phyloP scores from a whole-genome alignment of 371 early-diverging fungal genomes.

The Quaeritorhiza haematococci region DNA sequence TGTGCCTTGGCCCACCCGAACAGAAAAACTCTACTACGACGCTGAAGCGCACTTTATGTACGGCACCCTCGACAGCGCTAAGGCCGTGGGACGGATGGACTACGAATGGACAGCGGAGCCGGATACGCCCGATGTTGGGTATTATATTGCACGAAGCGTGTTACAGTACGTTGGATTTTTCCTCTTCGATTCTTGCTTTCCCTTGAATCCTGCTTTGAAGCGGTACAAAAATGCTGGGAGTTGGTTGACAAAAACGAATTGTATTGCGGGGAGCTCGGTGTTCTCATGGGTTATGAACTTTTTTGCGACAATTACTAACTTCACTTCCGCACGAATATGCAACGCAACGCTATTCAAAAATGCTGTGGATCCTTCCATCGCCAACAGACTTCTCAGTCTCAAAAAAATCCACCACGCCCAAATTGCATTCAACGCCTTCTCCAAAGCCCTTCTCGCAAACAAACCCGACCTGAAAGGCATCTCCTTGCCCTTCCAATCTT shows the following conservation, averaged over 20 bases:
- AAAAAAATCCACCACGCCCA: conserved; percentile 70
- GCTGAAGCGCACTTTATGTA: conserved; percentile 39
- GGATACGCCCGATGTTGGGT: conserved; percentile 56
- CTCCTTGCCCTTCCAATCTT: conserved; percentile 1
- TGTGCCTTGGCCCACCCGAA: no score
- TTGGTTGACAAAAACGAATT: no score
- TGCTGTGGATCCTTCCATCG: neutral
- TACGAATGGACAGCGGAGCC: conserved; percentile 64
- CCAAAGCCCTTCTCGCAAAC: conserved; percentile 22
- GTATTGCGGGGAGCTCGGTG: no score
- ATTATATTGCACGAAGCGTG: conserved; percentile 73
- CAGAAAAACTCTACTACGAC: conserved; percentile 36
- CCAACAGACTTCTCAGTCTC: conserved; percentile 45
- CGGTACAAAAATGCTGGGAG: no score
- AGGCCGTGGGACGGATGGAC: conserved; percentile 63
- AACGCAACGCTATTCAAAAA: neutral
- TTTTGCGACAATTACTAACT: no score
- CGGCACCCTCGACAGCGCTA: conserved; percentile 63
- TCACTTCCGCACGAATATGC: neutral
- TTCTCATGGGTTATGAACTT: neutral
- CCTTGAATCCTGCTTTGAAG: no score
- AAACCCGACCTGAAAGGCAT: neutral
- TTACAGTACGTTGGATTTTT: conserved; percentile 64
- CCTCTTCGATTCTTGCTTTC: no score
- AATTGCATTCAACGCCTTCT: conserved; percentile 57